Evolutionary conservation across 257 asterid species (phyloP).

Genomic region (Cinchona pubescens): DNA sequence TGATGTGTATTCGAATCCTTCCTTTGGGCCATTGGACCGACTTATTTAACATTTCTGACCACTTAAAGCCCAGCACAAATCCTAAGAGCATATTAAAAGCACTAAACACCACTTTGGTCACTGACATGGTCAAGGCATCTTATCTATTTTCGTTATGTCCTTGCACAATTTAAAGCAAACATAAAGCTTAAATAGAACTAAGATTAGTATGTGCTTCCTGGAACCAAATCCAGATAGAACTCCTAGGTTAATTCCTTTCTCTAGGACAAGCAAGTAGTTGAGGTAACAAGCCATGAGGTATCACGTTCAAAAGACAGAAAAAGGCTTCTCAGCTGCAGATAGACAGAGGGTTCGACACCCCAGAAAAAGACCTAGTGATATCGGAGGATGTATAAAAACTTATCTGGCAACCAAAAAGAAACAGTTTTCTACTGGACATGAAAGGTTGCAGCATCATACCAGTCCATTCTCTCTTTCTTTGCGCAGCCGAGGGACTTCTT

Average conservation of each 20-base stretch:
- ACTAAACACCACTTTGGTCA: neutral
- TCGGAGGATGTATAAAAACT: neutral
- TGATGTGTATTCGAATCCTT: too few relatives aligned
- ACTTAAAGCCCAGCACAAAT: neutral
- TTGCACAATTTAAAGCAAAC: neutral
- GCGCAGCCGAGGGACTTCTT: slow-evolving; percentile 79
- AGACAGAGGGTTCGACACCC: neutral
- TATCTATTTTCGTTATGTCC: neutral
- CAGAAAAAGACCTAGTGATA: neutral
- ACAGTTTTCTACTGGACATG: neutral
- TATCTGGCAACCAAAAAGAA: neutral
- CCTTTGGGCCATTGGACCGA: neutral
- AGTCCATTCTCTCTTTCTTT: slow-evolving; percentile 86
- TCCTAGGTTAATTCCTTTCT: neutral
- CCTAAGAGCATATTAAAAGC: neutral
- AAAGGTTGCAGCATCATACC: slow-evolving; percentile 36
- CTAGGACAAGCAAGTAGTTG: neutral
- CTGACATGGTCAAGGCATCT: neutral
- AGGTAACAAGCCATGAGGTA: neutral
- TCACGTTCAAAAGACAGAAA: neutral
- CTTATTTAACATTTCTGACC: neutral
- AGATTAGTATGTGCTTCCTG: neutral
- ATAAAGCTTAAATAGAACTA: neutral
- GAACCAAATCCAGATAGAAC: neutral
- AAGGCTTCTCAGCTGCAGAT: neutral